Base-by-base conservation (phyloP, 805 yeast species). In the Yarrowia bubula region DNA sequence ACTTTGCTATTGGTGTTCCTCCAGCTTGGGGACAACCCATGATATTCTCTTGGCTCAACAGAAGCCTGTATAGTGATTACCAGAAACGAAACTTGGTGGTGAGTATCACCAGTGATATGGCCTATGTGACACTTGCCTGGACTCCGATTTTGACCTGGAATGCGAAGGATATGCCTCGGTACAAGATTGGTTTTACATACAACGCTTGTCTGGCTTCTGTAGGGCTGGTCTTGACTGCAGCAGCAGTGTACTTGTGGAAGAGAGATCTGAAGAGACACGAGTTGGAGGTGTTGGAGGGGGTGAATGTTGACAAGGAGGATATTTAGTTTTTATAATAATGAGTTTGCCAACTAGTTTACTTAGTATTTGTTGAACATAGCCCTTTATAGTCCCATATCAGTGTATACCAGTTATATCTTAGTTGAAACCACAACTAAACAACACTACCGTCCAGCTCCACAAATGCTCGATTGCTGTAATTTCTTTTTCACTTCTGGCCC, bases 1-100 rank as follows among this genome's bases (percentile, higher is more conserved):
- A 48, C 31, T 48, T 48, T 11, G 55, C 55, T 5, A 33, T 48
- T n/a, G 55, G 55, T 11, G 55, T 48, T 17, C 55, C 55, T n/a
- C 6, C 55, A 8, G 55, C 55, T 15, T 48, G 55, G 55, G 55
- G 55, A 33, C 55, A 48, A 15, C 55, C 55, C 7, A 48, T 48
- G 55, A 48, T 48, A 39, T 48, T 48, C 13, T 32, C 55, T 10
- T 48, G 55, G 55, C 55, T 48, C 31, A 48, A 48, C 14, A 11
- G 31, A 13, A 33, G 41, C 33, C 41, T 48, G 3, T 48, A 33
- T 14, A 5, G 8, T 3, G 55, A 48, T 41, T 33, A 17, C 39
- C 37, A 48, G 33, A 48, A 48, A 18, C 39, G 55, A 3, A 48
- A 48, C 13, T 17, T 48, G 15, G 55, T 48, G 4, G 55, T 48